Percentiles rank a stretch among this genome's conserved stretches.
Evolutionary conservation across 129 eudicot genomes (phyloP).

Genomic region (Calendula officinalis): DNA sequence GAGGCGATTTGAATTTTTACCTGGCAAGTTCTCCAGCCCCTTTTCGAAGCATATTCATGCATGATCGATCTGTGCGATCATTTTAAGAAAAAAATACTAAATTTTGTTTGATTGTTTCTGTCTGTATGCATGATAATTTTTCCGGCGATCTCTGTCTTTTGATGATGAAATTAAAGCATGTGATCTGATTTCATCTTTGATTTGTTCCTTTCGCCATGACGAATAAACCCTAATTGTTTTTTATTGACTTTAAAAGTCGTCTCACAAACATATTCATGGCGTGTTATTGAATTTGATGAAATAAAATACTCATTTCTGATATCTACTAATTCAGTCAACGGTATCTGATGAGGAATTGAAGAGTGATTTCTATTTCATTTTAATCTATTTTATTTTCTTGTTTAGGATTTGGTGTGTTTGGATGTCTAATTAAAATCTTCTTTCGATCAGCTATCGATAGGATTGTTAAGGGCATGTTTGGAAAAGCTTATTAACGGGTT

Average conservation of each 20-base stretch:
- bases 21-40: slow-evolving; percentile 12
- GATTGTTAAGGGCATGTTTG: too few species aligned
- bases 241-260: slow-evolving; percentile 8
- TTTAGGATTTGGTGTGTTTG: neutral
- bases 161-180: slow-evolving; percentile 1
- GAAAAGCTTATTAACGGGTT: too few species aligned
- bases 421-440: slow-evolving; percentile 3
- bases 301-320: slow-evolving; percentile 10
- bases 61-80: slow-evolving; percentile 8
- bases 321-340: slow-evolving; percentile 1
- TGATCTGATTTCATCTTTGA: neutral
- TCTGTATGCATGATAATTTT: neutral
- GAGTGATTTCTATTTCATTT: neutral
- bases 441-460: neutral
- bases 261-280: neutral
- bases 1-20: neutral
- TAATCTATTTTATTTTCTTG: neutral
- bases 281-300: neutral
- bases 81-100: neutral
- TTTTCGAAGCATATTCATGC: neutral
- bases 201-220: neutral
- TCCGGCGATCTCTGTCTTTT: neutral
- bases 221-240: slow-evolving; percentile 7
- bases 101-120: neutral
- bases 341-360: neutral